A percentile compares a stretch with the other conserved stretches of the same genome.
These are phyloP conservation scores for Halophytophthora batemanensis DNA, from an alignment of 352 stramenopile genomes.

Conservation along the genomic window DNA sequence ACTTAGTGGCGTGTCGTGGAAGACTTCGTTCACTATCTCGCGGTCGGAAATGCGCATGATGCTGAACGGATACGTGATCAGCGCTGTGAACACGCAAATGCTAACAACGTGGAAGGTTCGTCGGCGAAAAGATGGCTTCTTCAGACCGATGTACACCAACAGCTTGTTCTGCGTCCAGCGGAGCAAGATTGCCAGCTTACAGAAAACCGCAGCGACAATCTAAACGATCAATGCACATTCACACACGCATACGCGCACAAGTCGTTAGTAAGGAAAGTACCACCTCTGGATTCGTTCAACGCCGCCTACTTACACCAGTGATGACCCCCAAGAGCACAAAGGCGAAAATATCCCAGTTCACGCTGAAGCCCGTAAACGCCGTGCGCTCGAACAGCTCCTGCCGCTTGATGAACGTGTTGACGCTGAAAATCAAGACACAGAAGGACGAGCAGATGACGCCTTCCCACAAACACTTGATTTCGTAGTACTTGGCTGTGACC, in stretches of 20 bases:
- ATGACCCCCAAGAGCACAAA: slow-evolving; percentile 56
- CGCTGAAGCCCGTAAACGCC: slow-evolving; percentile 60
- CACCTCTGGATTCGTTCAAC: too few species aligned
- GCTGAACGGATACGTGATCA: slow-evolving; percentile 56
- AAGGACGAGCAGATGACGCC: slow-evolving; percentile 68
- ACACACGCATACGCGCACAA: background rate
- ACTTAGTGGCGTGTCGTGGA: slow-evolving; percentile 49
- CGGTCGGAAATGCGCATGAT: slow-evolving; percentile 66
- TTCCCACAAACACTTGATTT: slow-evolving; percentile 76
- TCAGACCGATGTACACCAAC: slow-evolving; percentile 41
- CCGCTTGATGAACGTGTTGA: slow-evolving; percentile 60
- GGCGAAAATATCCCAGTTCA: slow-evolving; percentile 66
- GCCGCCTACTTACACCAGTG: slow-evolving; percentile 35
- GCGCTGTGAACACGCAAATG: slow-evolving; percentile 41
- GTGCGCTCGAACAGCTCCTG: slow-evolving; percentile 71
- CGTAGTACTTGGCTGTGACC: slow-evolving; percentile 68
- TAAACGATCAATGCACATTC: slow-evolving; percentile 8
- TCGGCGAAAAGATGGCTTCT: slow-evolving; percentile 37
- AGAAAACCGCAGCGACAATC: slow-evolving; percentile 55
- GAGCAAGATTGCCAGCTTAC: slow-evolving; percentile 34
- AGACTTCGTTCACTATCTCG: slow-evolving; percentile 66
- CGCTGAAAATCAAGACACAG: slow-evolving; percentile 63
- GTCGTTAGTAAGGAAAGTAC: background rate
- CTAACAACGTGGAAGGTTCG: slow-evolving; percentile 45
- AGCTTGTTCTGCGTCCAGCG: slow-evolving; percentile 42